Conservation (phyloP, 1,284 basidiomycete species). For the Rhodofomes roseus region DNA sequence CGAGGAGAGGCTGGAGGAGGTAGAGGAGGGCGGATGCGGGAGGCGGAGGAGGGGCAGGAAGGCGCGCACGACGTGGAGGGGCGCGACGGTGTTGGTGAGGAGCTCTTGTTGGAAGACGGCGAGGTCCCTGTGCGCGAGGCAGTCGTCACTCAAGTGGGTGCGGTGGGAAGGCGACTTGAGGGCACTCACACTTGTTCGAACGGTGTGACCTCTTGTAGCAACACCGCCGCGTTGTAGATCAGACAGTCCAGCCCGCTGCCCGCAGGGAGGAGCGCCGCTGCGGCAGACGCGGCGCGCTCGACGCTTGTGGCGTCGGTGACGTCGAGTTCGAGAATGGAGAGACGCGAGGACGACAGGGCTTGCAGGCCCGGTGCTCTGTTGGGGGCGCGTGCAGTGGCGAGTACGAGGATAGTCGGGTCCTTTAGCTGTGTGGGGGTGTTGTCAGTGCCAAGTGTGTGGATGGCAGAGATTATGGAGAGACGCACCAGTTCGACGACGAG, state of each 20-base stretch:
- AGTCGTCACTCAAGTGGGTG: not conserved
- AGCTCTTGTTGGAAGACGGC: constrained; percentile 5
- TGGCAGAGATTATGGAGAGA: not conserved
- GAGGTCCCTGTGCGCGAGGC: not conserved
- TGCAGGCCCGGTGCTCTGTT: not conserved
- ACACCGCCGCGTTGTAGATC: not conserved
- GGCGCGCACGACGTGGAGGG: constrained; percentile 2
- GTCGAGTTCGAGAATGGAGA: not conserved
- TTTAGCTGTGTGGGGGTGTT: not conserved
- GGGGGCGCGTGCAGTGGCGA: not conserved
- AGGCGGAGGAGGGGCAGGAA: constrained; percentile 5
- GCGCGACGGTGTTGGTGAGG: constrained; percentile 2
- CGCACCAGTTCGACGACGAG: not conserved
- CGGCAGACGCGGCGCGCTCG: not conserved
- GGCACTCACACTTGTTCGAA: not conserved
- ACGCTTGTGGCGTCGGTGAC: not conserved
- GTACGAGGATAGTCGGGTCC: not conserved
- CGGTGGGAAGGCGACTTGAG: not conserved
- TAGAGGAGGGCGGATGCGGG: not conserved
- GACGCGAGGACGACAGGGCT: not conserved
- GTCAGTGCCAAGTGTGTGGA: not conserved
- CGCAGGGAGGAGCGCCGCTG: not conserved
- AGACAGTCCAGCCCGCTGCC: not conserved
- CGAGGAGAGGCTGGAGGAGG: no score
- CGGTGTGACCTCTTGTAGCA: not conserved